phyloP scores from a whole-genome alignment of 768 basidiomycete genomes.

The Dioszegia hungarica region DNA sequence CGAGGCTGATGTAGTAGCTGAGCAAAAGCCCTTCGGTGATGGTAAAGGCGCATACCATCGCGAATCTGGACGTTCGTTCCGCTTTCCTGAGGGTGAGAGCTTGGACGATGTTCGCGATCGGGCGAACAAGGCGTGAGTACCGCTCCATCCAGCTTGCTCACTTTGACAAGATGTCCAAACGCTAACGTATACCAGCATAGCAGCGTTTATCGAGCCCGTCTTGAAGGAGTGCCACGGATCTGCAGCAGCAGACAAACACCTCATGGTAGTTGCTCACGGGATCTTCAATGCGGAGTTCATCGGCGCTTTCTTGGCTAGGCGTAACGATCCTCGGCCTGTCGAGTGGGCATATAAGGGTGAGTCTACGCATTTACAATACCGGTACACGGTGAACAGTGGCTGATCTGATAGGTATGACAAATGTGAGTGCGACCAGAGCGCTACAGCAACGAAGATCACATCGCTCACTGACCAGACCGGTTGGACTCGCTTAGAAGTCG shows the following conservation, averaged over 20 bases:
- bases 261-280: constrained; percentile 52
- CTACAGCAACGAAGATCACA: not conserved
- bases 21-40: constrained; percentile 32
- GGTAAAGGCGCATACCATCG: constrained; percentile 28
- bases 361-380: constrained; percentile 1
- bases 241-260: constrained; percentile 29
- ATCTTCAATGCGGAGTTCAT: constrained; percentile 51
- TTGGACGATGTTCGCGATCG: constrained; percentile 49
- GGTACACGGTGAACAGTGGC: not conserved
- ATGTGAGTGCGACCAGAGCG: constrained; percentile 19
- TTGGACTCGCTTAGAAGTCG: constrained; percentile 44
- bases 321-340: constrained; percentile 30
- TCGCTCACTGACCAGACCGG: constrained; percentile 30
- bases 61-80: constrained; percentile 41
- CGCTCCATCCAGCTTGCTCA: not conserved
- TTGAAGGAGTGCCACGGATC: constrained; percentile 32
- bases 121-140: constrained; percentile 47
- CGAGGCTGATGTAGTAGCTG: constrained; percentile 6
- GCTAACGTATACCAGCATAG: constrained; percentile 28
- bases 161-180: not conserved
- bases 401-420: constrained; percentile 40
- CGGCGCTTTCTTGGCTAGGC: constrained; percentile 43
- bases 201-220: constrained; percentile 48
- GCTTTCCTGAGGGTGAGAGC: constrained; percentile 49
- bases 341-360: constrained; percentile 44